Base-by-base conservation (phyloP, 371 early-diverging fungal genomes). In the Parasitella parasitica region DNA sequence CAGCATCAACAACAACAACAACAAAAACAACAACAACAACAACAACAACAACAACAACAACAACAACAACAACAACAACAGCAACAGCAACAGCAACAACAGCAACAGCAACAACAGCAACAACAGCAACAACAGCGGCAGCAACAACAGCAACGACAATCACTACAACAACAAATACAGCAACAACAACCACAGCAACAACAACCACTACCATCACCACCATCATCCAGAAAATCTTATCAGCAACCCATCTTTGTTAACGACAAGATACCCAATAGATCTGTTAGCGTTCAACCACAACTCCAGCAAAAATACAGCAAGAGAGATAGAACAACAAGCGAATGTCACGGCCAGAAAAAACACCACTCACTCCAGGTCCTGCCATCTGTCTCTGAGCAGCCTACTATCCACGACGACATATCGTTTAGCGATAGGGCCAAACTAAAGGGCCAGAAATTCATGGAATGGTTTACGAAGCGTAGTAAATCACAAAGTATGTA, bases 391-490 rank as follows among this genome's bases (percentile, higher is more conserved):
- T 78, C 67, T 41, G 76, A 77, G 36, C 77, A 76, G 16, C 38
- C 50, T 13, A 39, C 55, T 2, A 51, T 7, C 3, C 13, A 63
- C 32, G 46, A 56, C 32, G 66, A 61, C 30, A 46, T 66, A 0
- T 61, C 65, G 1, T 65, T 63, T 13, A 75, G 67, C 49, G 78
- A 73, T 13, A 72, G 67, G 15, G 77, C 71, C 6, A 67, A 71
- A 11, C 79, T 77, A 51, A 73, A 86, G 6, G 88, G 86, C 18
- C 86, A 86, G 53, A 87, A 88, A 66, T 73, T 89, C 16, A 86
- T 89, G 77, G 87, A 87, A 43, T 89, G 89, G 89, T 75, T 89
- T 55, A 82, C 86, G 34, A 83, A 84, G 69, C 61, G 26, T 38
- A 65, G 66, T 11, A 86, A 86, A 54, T 85, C 89, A 4, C 54